Percentiles rank a stretch among this genome's conserved stretches.
Evolutionary conservation across 495 filamentous ascomycete species (phyloP).

Genomic region (Penicillium antarcticum): DNA sequence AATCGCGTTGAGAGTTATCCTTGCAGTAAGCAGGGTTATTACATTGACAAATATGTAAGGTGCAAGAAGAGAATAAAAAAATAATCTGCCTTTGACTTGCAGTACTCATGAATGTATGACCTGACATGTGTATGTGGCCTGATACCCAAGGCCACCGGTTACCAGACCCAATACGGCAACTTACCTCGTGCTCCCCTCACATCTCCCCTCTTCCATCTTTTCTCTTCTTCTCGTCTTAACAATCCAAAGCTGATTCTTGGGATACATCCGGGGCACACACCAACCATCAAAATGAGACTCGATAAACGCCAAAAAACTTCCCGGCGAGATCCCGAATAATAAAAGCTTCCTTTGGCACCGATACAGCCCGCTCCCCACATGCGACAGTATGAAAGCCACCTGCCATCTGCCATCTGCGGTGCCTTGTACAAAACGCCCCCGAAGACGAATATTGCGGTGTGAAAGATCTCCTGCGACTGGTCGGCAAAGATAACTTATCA

Average conservation of each 20-base stretch:
- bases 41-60: too few species aligned
- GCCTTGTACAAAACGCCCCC: neutral
- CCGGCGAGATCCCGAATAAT: neutral
- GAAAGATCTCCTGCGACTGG: neutral
- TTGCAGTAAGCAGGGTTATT: too few species aligned
- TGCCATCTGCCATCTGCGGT: neutral
- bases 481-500: too few species aligned
- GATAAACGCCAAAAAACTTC: neutral
- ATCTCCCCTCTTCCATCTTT: too few species aligned
- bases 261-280: too few species aligned
- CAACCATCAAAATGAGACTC: neutral
- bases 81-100: too few species aligned
- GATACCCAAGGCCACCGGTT: neutral
- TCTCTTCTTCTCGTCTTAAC: too few species aligned
- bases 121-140: neutral
- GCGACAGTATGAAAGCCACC: conserved; percentile 16
- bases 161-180: neutral
- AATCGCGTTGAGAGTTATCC: too few species aligned
- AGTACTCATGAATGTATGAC: too few species aligned
- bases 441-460: neutral
- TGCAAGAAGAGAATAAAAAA: too few species aligned
- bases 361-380: conserved; percentile 6
- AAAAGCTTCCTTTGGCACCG: conserved; percentile 7
- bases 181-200: neutral
- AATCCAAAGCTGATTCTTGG: too few species aligned